These are phyloP conservation scores for Salix purpurea DNA, from an alignment of 345 rosid species.

Conservation along the genomic window DNA sequence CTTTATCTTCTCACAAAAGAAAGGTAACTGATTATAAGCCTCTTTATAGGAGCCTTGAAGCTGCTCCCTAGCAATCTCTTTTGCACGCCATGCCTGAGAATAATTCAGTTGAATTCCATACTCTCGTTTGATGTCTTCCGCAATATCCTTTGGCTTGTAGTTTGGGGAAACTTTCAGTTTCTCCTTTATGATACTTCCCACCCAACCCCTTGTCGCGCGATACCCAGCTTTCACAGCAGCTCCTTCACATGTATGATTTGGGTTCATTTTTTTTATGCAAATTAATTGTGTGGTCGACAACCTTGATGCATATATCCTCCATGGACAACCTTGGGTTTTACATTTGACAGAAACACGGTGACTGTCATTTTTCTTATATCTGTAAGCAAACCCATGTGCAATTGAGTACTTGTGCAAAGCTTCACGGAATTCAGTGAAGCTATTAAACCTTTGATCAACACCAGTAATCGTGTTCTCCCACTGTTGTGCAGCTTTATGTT, in stretches of 20 bases:
- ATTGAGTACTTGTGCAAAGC: constrained; percentile 85
- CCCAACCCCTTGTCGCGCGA: constrained; percentile 89
- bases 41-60: constrained; percentile 89
- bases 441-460: constrained; percentile 77
- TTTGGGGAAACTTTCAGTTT: constrained; percentile 77
- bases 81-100: constrained; percentile 94
- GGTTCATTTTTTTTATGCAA: constrained; percentile 80
- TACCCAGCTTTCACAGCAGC: constrained; percentile 71
- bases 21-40: constrained; percentile 75
- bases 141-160: constrained; percentile 87
- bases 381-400: constrained; percentile 83
- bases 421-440: constrained; percentile 79
- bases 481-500: constrained; percentile 56
- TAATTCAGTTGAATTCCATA: constrained; percentile 87
- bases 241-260: constrained; percentile 84
- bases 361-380: constrained; percentile 87
- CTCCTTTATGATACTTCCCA: constrained; percentile 86
- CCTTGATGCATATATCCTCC: constrained; percentile 89
- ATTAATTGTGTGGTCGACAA: constrained; percentile 77
- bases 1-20: constrained; percentile 76
- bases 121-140: constrained; percentile 78
- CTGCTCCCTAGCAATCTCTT: constrained; percentile 90
- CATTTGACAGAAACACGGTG: constrained; percentile 88
- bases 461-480: constrained; percentile 93
- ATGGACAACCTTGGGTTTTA: constrained; percentile 81